Percentiles rank a stretch among this genome's conserved stretches.
phyloP scores from a whole-genome alignment of 768 basidiomycete species.

The Baorangia bicolor region DNA sequence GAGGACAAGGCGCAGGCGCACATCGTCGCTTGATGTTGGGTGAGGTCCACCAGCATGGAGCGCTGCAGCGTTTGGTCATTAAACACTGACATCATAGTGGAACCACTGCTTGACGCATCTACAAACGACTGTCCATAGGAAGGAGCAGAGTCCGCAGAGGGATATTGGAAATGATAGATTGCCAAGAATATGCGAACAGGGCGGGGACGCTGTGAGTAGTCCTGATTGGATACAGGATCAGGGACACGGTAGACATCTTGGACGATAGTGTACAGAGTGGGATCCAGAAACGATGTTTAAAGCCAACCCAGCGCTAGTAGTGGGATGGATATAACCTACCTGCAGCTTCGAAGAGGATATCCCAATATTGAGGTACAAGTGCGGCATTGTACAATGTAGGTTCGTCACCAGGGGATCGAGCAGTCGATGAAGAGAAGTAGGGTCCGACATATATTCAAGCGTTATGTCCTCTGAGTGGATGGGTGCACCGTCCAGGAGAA shows the following conservation, averaged over 20 bases:
- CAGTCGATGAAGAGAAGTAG: constrained; percentile 31
- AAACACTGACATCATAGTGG: constrained; percentile 19
- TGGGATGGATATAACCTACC: constrained; percentile 39
- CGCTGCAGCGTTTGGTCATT: no score
- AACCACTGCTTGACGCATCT: constrained; percentile 9
- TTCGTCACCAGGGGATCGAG: constrained; percentile 25
- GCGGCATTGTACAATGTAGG: constrained; percentile 55
- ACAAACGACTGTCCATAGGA: constrained; percentile 10
- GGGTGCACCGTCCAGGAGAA: constrained; percentile 47
- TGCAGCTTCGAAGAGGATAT: constrained; percentile 49
- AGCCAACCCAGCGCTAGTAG: not conserved
- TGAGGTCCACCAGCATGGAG: not conserved
- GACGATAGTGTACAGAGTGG: constrained; percentile 61
- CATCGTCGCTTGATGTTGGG: no score
- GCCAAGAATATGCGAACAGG: constrained; percentile 51
- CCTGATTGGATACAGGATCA: constrained; percentile 23
- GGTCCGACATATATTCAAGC: constrained; percentile 34
- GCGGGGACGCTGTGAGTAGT: constrained; percentile 22
- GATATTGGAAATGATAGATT: constrained; percentile 55
- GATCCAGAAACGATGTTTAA: constrained; percentile 45
- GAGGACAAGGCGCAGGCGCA: no score
- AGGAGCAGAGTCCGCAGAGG: constrained; percentile 13
- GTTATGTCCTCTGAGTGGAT: constrained; percentile 52
- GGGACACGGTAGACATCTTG: constrained; percentile 53
- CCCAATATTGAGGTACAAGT: constrained; percentile 67